Evolutionary conservation across 345 rosid genomes (phyloP), one percentile per base, ranked within the genome.

Genomic region (Clarkia xantiana): DNA sequence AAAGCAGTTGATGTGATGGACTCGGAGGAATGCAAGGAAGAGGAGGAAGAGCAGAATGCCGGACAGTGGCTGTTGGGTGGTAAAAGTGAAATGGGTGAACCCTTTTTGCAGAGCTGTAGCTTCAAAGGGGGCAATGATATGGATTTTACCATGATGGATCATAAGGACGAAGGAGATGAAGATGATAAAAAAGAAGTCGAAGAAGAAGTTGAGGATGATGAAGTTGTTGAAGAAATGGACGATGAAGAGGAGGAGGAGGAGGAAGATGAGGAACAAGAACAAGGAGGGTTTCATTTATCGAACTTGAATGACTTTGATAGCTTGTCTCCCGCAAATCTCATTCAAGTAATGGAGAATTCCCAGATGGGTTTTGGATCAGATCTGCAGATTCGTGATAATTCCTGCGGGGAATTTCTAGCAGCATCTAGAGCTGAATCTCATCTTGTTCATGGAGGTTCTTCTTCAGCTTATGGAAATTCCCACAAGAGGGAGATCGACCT

Each of bases 401-500:
- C 85, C 0, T 64, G 76, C 1, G 75, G 77, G 15, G 80, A 81
- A 48, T 83, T 86, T 62, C 75, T 74, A 67, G 63, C 62, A 63
- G 61, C 62, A 3, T 61, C 94, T 42, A 72, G 84, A 57, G 66
- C 53, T 61, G 80, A 74, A 61, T 60, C 67, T 48, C 78, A 75
- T 52, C 53, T 71, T 47, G 64, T 59, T 46, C 71, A 80, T 13
- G 81, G 82, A 44, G 60, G 71, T 53, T 70, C 83, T 0, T 61
- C 82, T 9, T 29, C 36, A 29, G 62, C 62, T 57, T 80, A 69
- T 23, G 71, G 66, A 48, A 80, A 74, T 60, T 62, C 62, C 44
- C 69, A 55, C 66, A 85, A 84, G 78, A 81, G 96, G 63, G 79
- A 64, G 65, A 67, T 75, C 18, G 84, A 58, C 43, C 72, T 75